A percentile compares a stretch with the other conserved stretches of the same genome.
These are phyloP conservation scores for Podaxis rugospora DNA, from an alignment of 768 basidiomycete genomes.

Conservation along the genomic window DNA sequence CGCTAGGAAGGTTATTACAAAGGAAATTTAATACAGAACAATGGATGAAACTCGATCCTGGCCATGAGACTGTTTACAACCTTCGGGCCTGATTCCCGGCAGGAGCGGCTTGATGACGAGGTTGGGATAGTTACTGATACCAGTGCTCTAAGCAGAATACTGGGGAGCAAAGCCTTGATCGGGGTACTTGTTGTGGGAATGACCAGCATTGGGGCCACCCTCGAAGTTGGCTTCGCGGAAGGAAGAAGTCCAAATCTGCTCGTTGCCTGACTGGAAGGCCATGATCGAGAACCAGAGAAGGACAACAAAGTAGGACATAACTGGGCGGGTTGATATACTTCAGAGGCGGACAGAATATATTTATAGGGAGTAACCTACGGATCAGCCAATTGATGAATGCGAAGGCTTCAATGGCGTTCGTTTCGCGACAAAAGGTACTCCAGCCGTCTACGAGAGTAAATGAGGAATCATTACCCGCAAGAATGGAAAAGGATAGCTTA, in stretches of 20 bases:
- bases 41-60: no score
- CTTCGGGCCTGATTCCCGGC: no score
- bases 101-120: no score
- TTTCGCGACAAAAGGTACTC: constrained; percentile 28
- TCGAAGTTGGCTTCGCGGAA: constrained; percentile 27
- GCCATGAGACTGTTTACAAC: no score
- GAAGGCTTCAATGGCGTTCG: constrained; percentile 38
- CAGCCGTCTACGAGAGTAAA: not conserved
- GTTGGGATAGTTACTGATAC: no score
- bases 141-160: not conserved
- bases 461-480: not conserved
- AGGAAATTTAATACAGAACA: no score
- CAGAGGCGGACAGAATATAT: not conserved
- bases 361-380: constrained; percentile 24
- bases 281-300: constrained; percentile 28
- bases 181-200: not conserved
- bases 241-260: constrained; percentile 30
- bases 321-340: constrained; percentile 17
- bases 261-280: constrained; percentile 27
- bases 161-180: constrained; percentile 1
- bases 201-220: constrained; percentile 10
- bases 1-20: no score
- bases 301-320: constrained; percentile 28
- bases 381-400: constrained; percentile 39
- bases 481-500: not conserved